These are phyloP conservation scores for Stephania cephalantha DNA, from an alignment of 164 flowering plant genomes.

Conservation along the genomic window DNA sequence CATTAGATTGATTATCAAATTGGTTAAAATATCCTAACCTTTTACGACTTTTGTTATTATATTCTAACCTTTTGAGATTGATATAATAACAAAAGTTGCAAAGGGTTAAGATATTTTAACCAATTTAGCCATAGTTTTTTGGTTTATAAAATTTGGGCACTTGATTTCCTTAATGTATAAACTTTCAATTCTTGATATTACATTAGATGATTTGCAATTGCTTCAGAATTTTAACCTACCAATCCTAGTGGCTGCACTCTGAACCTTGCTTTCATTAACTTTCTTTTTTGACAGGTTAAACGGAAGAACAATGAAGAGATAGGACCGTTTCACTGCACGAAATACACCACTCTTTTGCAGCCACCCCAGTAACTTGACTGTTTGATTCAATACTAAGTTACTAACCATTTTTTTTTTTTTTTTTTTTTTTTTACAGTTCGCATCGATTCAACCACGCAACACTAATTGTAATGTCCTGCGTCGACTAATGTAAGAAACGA, in stretches of 20 bases:
- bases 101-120: no score
- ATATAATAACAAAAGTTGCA: no score
- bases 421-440: neutral
- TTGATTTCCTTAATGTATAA: neutral
- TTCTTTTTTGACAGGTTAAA: constrained; percentile 46
- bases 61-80: no score
- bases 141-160: neutral
- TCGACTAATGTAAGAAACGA: no score
- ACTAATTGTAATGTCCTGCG: neutral
- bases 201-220: no score
- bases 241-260: neutral
- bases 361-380: constrained; percentile 10
- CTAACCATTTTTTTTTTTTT: neutral
- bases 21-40: no score
- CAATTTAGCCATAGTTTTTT: no score
- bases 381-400: neutral
- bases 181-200: no score
- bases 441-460: neutral
- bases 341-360: constrained; percentile 32
- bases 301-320: constrained; percentile 48
- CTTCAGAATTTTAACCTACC: no score
- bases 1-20: no score
- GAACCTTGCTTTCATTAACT: neutral
- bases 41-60: no score
- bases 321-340: constrained; percentile 88